These are phyloP conservation scores for Sporisorium reilianum DNA, from an alignment of 1,284 basidiomycete species.

Conservation along the genomic window DNA sequence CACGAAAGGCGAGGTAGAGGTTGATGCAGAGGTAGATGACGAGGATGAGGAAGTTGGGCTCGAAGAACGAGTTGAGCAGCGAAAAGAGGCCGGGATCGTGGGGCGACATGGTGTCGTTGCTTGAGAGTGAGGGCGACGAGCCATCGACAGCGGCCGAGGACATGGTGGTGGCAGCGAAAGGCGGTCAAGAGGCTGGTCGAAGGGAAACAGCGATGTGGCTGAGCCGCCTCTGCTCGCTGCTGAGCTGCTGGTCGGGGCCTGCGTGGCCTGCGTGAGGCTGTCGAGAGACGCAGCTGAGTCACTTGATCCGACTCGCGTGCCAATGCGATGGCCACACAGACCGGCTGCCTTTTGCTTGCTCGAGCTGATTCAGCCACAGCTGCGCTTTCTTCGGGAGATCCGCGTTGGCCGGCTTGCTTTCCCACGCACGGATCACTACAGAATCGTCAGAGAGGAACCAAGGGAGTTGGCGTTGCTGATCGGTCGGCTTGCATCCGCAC, in stretches of 20 bases:
- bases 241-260: not conserved
- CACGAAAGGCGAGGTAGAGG: conserved; percentile 24
- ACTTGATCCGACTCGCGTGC: not conserved
- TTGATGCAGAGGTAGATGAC: conserved; percentile 46
- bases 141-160: not conserved
- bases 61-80: conserved; percentile 38
- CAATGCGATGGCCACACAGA: not conserved
- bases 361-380: conserved; percentile 14
- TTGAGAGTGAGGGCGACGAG: not conserved
- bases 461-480: not conserved
- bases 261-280: no score
- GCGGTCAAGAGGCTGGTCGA: no score
- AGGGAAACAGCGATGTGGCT: not conserved
- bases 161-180: conserved; percentile 16
- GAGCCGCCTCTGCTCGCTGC: not conserved
- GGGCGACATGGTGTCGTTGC: conserved; percentile 16
- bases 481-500: not conserved
- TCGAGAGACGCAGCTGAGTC: no score
- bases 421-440: conserved; percentile 8
- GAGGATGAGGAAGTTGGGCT: conserved; percentile 55
- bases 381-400: not conserved
- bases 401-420: not conserved
- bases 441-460: no score
- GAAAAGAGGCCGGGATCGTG: conserved; percentile 30
- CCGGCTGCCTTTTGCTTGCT: not conserved